Evolutionary conservation across 176 grass and related monocot genomes (phyloP).

Genomic region (Oryza coarctata): DNA sequence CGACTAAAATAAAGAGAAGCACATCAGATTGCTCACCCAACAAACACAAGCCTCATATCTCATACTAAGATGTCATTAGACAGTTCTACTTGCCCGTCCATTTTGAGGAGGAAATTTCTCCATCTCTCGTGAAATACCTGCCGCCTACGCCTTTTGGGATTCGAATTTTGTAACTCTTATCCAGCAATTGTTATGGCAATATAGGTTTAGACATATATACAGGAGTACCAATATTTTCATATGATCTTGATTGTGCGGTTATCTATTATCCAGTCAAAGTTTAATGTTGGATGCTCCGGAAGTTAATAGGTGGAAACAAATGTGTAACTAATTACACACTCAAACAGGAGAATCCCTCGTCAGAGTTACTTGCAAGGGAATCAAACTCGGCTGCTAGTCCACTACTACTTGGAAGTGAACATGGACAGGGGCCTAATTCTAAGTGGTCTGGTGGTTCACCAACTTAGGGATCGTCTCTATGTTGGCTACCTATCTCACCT

Average conservation of each 20-base stretch:
- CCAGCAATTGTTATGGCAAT: no score
- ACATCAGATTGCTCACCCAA: constrained; percentile 38
- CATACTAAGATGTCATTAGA: not conserved
- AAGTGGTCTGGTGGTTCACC: constrained; percentile 44
- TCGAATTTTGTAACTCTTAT: not conserved
- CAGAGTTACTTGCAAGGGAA: constrained; percentile 47
- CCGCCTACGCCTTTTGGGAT: not conserved
- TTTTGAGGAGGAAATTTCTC: not conserved
- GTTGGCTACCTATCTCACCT: constrained; percentile 38
- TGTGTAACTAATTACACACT: not conserved
- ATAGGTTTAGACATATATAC: not conserved
- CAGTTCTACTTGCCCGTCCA: not conserved
- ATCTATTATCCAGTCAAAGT: not conserved
- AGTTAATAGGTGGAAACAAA: not conserved
- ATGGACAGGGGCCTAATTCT: constrained; percentile 19
- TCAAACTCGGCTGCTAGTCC: constrained; percentile 33
- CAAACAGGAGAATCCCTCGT: constrained; percentile 1
- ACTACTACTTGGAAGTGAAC: constrained; percentile 3
- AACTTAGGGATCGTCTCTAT: constrained; percentile 19
- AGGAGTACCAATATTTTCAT: not conserved
- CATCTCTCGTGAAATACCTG: not conserved
- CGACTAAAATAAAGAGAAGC: not conserved
- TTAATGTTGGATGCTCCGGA: not conserved
- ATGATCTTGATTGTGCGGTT: no score
- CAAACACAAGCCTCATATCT: not conserved